Conservation (phyloP, 768 basidiomycete species). For the Tephrocybe sp. region DNA sequence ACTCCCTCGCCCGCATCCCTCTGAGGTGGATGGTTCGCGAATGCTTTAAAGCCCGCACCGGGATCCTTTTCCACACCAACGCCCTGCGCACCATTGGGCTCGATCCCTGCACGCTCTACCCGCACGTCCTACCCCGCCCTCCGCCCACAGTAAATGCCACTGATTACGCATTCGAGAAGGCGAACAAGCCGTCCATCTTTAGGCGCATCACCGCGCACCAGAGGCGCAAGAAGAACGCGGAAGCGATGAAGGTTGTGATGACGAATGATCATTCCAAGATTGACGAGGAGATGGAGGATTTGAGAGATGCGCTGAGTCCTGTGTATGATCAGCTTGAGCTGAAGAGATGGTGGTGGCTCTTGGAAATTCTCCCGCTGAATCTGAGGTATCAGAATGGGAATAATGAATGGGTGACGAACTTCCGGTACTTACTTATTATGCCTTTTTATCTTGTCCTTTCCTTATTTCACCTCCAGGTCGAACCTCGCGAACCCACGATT, state of each 20-base stretch:
- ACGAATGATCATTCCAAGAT: conserved; percentile 3
- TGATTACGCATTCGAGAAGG: background rate
- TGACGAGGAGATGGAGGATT: conserved; percentile 51
- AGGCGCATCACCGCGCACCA: background rate
- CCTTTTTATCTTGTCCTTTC: background rate
- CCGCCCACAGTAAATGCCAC: conserved; percentile 23
- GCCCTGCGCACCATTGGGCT: conserved; percentile 44
- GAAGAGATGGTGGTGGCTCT: conserved; percentile 52
- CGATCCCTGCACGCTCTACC: conserved; percentile 39
- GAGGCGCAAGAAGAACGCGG: conserved; percentile 15
- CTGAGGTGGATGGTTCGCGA: conserved; percentile 74
- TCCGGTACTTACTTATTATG: conserved; percentile 13
- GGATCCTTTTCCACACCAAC: conserved; percentile 59
- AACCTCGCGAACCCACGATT: conserved; percentile 38
- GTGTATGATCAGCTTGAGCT: conserved; percentile 51
- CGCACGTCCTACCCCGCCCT: conserved; percentile 32
- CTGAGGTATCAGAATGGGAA: conserved; percentile 33
- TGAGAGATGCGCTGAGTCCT: conserved; percentile 46
- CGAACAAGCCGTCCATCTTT: background rate
- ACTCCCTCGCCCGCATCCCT: conserved; percentile 51
- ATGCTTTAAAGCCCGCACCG: conserved; percentile 53
- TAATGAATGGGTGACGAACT: conserved; percentile 25
- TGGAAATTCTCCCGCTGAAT: conserved; percentile 45
- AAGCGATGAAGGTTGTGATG: background rate
- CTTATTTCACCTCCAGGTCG: conserved; percentile 2